phyloP scores from a whole-genome alignment of 2,329 filamentous ascomycete species.

The Zasmidium citrigriseum region DNA sequence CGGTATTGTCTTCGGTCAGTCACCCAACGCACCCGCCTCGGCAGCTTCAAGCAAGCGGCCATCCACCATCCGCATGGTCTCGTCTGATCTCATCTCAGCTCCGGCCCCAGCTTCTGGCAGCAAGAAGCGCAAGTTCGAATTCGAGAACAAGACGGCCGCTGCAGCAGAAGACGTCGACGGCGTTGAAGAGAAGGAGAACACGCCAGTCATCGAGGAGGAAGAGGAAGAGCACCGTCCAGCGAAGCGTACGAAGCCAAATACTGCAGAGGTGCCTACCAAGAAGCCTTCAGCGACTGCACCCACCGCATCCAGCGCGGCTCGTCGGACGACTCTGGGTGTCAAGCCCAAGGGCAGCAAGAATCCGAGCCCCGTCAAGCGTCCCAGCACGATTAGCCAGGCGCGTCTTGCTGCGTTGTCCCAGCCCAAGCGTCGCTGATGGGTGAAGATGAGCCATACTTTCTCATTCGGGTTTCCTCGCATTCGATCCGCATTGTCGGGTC shows the following conservation, averaged over 20 bases:
- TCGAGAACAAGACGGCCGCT: constrained; percentile 29
- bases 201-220: constrained; percentile 27
- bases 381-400: constrained; percentile 31
- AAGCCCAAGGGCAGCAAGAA: constrained; percentile 34
- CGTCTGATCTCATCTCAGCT: constrained; percentile 32
- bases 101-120: constrained; percentile 25
- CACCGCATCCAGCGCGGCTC: constrained; percentile 18
- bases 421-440: constrained; percentile 29
- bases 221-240: constrained; percentile 28
- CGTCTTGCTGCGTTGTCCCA: constrained; percentile 33
- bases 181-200: constrained; percentile 47
- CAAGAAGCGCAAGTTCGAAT: constrained; percentile 49
- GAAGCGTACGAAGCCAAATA: constrained; percentile 29
- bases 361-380: constrained; percentile 22
- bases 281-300: constrained; percentile 8
- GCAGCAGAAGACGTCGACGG: constrained; percentile 29
- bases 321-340: constrained; percentile 33
- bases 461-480: neutral
- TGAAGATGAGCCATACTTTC: neutral
- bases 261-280: neutral
- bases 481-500: neutral
- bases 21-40: constrained; percentile 32
- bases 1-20: constrained; percentile 46
- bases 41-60: constrained; percentile 33
- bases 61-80: constrained; percentile 47